Conservation (phyloP, 2,329 filamentous ascomycete species). For the Diaporthe nobilis region DNA sequence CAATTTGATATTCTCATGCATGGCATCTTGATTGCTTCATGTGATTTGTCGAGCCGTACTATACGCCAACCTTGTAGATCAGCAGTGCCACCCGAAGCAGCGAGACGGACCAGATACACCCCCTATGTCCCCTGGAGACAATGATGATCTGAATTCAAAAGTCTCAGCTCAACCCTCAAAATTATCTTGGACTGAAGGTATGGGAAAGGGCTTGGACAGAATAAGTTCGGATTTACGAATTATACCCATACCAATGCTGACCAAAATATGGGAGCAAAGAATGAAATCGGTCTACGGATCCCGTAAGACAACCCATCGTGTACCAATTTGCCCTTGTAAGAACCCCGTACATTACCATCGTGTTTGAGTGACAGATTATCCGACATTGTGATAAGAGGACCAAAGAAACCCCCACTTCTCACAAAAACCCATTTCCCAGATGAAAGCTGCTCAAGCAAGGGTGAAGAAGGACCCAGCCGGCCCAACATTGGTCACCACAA, state of each 20-base stretch:
- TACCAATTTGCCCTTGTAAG: neutral
- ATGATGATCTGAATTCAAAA: neutral
- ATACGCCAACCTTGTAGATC: neutral
- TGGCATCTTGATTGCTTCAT: neutral
- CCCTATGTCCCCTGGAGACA: neutral
- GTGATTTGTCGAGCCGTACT: neutral
- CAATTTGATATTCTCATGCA: neutral
- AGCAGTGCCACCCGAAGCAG: neutral
- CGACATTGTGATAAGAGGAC: neutral
- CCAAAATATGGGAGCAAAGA: neutral
- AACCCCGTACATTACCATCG: neutral
- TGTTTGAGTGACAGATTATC: neutral
- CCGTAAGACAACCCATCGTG: neutral
- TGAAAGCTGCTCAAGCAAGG: neutral
- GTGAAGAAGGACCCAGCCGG: constrained; percentile 25
- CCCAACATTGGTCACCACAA: constrained; percentile 16
- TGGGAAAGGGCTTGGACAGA: too few species aligned
- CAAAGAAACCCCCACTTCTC: neutral
- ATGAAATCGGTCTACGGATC: neutral
- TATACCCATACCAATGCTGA: neutral
- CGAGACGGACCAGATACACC: neutral
- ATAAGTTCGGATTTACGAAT: neutral
- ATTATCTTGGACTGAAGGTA: too few species aligned
- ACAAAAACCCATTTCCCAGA: neutral
- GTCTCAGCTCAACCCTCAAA: neutral